Evolutionary conservation across 2,329 filamentous ascomycete species (phyloP).

Genomic region (Aspergillus felis): DNA sequence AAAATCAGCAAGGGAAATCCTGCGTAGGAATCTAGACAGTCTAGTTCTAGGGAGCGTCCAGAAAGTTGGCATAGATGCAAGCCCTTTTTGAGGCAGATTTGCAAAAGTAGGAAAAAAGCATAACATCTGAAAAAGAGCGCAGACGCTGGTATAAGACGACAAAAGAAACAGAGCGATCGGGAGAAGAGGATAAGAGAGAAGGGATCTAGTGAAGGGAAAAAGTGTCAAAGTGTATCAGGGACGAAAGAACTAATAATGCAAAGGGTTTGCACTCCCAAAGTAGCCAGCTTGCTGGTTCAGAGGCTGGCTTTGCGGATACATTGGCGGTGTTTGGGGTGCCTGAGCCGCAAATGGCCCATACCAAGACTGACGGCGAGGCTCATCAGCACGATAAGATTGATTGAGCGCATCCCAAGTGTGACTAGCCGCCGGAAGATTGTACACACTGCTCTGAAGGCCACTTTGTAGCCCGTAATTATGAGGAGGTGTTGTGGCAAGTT

Average conservation of each 20-base stretch:
- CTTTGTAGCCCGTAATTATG: conserved; percentile 11
- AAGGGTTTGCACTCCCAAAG: conserved; percentile 19
- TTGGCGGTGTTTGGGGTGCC: conserved; percentile 19
- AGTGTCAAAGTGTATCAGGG: neutral
- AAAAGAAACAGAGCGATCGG: neutral
- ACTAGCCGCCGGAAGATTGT: conserved; percentile 34
- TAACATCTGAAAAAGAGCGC: neutral
- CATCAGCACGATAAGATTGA: conserved; percentile 26
- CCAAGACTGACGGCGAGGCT: conserved; percentile 33
- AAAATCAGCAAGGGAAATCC: conserved; percentile 4
- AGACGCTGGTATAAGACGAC: neutral
- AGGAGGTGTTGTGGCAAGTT: conserved; percentile 20
- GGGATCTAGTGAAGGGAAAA: neutral
- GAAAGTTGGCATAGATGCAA: neutral
- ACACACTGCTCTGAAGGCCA: conserved; percentile 20
- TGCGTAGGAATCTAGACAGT: neutral
- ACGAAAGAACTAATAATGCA: conserved; percentile 15
- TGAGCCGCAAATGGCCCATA: conserved; percentile 27
- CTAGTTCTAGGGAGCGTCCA: neutral
- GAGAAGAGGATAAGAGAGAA: conserved; percentile 2
- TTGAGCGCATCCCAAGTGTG: conserved; percentile 36
- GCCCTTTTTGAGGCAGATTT: neutral
- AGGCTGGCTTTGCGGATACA: conserved; percentile 25
- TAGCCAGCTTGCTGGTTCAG: conserved; percentile 25
- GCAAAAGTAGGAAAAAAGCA: conserved; percentile 2